phyloP scores from a whole-genome alignment of 2,329 filamentous ascomycete species.

The Ophiostoma quercus region DNA sequence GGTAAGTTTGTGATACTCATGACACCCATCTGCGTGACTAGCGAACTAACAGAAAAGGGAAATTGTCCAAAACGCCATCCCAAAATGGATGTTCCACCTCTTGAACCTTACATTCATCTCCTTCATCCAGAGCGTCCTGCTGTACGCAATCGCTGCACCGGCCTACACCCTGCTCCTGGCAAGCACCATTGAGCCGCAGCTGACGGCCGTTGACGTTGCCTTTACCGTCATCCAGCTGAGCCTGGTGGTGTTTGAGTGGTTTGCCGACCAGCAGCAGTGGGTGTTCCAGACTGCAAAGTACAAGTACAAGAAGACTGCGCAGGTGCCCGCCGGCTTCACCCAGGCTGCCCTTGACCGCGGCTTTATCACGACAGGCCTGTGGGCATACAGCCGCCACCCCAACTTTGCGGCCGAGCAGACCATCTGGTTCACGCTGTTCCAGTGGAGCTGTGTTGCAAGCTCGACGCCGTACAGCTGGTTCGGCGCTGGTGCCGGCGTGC shows the following conservation, averaged over 20 bases:
- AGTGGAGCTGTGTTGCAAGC: constrained; percentile 76
- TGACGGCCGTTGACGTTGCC: constrained; percentile 43
- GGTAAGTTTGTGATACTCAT: constrained; percentile 41
- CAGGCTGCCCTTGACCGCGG: constrained; percentile 81
- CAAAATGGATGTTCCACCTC: constrained; percentile 64
- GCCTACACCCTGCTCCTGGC: constrained; percentile 77
- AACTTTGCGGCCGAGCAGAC: constrained; percentile 92
- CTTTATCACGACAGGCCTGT: constrained; percentile 79
- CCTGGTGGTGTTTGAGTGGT: constrained; percentile 61
- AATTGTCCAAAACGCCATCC: constrained; percentile 63
- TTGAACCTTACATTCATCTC: constrained; percentile 91
- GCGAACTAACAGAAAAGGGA: constrained; percentile 44
- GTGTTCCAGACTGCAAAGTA: constrained; percentile 77
- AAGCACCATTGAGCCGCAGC: constrained; percentile 54
- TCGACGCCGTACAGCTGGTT: constrained; percentile 74
- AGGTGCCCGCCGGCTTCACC: constrained; percentile 59
- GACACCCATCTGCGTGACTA: background rate
- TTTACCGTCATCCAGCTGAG: constrained; percentile 45
- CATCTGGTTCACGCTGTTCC: constrained; percentile 82
- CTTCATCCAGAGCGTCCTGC: constrained; percentile 72
- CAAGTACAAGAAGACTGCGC: constrained; percentile 66
- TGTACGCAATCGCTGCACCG: constrained; percentile 69
- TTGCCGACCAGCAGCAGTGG: constrained; percentile 94
- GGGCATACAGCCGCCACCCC: constrained; percentile 83
- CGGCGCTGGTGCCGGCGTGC: constrained; percentile 59